Evolutionary conservation across 768 basidiomycete species (phyloP), one percentile per base, ranked within the genome.

Genomic region (Postia placenta): DNA sequence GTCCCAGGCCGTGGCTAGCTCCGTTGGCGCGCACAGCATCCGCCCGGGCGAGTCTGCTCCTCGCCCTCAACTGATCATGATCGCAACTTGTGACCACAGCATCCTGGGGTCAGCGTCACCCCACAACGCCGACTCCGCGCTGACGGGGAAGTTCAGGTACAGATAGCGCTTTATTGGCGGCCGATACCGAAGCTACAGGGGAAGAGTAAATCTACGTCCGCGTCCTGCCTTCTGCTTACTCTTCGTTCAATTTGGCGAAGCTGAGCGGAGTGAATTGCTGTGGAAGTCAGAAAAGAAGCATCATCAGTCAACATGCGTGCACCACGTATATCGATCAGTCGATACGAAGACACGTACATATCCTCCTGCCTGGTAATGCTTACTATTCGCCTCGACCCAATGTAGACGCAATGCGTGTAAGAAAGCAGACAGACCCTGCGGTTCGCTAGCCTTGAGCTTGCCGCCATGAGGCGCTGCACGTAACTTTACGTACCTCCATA

Each of bases 301-400:
- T 52, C 42, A 52, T 57, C 52, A 53, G 51, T 49, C 40, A 35
- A 63, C 67, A 53, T 64, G 59, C 59, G 60, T 50, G 56, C 54
- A 56, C 40, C 26, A 39, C 42, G 56, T 60, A 61, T 61, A 59
- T 60, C 58, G 54, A 44, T 56, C 30, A 15, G 37, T 42, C 48
- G 50, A 51, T 40, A 52, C 40, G 38, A 52, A 56, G 22, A 47
- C 24, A 84, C 86, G 66, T 71, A 92, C 90, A 74, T 92, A 81
- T 66, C 92, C 92, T 51, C 79, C 87, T 27, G 89, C 92, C 67
- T 87, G 81, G 64, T 87, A 95, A 63, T 93, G 92, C 74, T 96
- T 95, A 71, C 92, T 93, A 73, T 95, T 96, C 46, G 86, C 91
- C 69, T 98, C 94, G 51, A 97, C 95, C 92, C 95, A 98, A 68